Conservation (phyloP, 768 basidiomycete genomes). For the Pisolithus sp. region DNA sequence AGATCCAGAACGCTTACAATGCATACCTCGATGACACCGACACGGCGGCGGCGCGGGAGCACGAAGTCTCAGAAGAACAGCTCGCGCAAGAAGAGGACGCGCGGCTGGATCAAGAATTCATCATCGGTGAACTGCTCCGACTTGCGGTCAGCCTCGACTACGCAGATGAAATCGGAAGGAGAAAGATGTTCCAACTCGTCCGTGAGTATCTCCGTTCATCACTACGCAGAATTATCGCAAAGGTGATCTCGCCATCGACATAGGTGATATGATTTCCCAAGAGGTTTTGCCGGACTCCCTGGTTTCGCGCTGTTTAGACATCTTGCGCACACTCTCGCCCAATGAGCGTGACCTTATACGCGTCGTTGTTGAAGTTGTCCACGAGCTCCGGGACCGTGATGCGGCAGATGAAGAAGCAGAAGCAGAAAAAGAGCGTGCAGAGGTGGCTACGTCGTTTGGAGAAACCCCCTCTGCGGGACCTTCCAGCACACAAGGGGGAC, state of each 20-base stretch:
- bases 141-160: slow-evolving; percentile 82
- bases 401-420: slow-evolving; percentile 39
- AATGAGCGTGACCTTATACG: slow-evolving; percentile 82
- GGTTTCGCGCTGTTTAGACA: slow-evolving; percentile 73
- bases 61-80: slow-evolving; percentile 31
- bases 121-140: slow-evolving; percentile 76
- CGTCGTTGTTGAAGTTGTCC: slow-evolving; percentile 82
- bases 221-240: neutral
- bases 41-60: slow-evolving; percentile 35
- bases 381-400: slow-evolving; percentile 55
- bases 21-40: slow-evolving; percentile 41
- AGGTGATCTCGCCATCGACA: neutral
- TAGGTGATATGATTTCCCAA: slow-evolving; percentile 74
- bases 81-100: slow-evolving; percentile 40
- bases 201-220: slow-evolving; percentile 38
- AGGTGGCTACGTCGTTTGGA: slow-evolving; percentile 23
- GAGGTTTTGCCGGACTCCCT: slow-evolving; percentile 62
- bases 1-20: slow-evolving; percentile 68
- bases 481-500: slow-evolving; percentile 9
- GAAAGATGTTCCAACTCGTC: slow-evolving; percentile 83
- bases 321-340: slow-evolving; percentile 63
- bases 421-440: slow-evolving; percentile 22
- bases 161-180: slow-evolving; percentile 82
- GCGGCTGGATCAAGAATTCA: slow-evolving; percentile 48
- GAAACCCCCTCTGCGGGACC: slow-evolving; percentile 22